These are phyloP conservation scores for Casuarina glauca DNA, from an alignment of 306 rosid species.

Conservation along the genomic window DNA sequence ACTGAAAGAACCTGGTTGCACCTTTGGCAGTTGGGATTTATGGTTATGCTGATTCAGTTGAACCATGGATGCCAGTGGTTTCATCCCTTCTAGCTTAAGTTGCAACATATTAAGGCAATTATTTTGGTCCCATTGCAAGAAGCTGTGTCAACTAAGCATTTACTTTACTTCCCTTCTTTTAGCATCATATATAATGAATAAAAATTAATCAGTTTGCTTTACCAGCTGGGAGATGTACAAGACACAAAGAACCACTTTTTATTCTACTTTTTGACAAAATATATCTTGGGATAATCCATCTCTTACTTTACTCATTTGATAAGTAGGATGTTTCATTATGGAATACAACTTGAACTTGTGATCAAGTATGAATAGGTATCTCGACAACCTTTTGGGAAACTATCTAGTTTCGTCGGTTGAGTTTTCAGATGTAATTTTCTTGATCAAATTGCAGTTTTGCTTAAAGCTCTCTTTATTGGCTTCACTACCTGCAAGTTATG, in stretches of 20 bases:
- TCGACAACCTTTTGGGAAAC: slow-evolving; percentile 8
- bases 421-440: slow-evolving; percentile 7
- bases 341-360: not conserved
- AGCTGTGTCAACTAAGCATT: not conserved
- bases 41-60: not conserved
- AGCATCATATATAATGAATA: not conserved
- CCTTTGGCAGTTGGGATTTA: not conserved
- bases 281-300: not conserved
- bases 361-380: not conserved
- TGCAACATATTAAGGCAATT: not conserved
- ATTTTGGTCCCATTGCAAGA: not conserved
- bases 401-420: slow-evolving; percentile 17
- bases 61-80: not conserved
- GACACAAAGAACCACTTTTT: not conserved
- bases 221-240: not conserved
- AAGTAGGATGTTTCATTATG: slow-evolving; percentile 5
- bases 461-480: slow-evolving; percentile 88
- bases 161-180: not conserved
- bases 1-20: not conserved
- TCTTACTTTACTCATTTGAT: not conserved
- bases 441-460: slow-evolving; percentile 62
- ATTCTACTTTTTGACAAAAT: slow-evolving; percentile 1
- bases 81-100: not conserved
- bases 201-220: not conserved
- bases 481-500: slow-evolving; percentile 59